phyloP scores from a whole-genome alignment of 129 eudicot genomes.

The Arctium minus region DNA sequence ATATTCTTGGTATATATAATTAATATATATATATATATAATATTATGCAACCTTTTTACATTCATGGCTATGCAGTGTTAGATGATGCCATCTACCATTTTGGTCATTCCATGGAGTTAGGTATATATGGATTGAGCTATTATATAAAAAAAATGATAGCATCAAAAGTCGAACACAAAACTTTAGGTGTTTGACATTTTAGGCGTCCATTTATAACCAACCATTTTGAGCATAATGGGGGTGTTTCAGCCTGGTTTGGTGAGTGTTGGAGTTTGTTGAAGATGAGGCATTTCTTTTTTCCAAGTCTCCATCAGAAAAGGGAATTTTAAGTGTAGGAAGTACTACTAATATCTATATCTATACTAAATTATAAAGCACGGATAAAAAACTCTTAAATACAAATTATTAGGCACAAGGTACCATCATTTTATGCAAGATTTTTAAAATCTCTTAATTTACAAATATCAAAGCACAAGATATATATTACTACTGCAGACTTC shows the following conservation, averaged over 20 bases:
- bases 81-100: too few relatives aligned
- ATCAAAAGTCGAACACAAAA: not conserved
- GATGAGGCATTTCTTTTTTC: not conserved
- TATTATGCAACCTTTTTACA: too few relatives aligned
- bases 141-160: not conserved
- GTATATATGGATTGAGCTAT: not conserved
- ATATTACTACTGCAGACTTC: too few relatives aligned
- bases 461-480: too few relatives aligned
- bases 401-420: too few relatives aligned
- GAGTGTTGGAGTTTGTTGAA: slow-evolving; percentile 14
- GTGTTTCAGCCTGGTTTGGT: not conserved
- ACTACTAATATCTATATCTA: not conserved
- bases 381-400: too few relatives aligned
- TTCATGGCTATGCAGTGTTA: not conserved
- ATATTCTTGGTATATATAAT: too few relatives aligned
- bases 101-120: not conserved
- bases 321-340: not conserved
- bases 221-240: not conserved
- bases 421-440: too few relatives aligned
- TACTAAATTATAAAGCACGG: too few relatives aligned
- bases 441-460: too few relatives aligned
- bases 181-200: not conserved
- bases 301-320: not conserved
- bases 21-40: too few relatives aligned
- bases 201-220: not conserved